Evolutionary conservation across 2,329 filamentous ascomycete genomes (phyloP), one percentile per base, ranked within the genome.

Genomic region (Phialophora tarda): DNA sequence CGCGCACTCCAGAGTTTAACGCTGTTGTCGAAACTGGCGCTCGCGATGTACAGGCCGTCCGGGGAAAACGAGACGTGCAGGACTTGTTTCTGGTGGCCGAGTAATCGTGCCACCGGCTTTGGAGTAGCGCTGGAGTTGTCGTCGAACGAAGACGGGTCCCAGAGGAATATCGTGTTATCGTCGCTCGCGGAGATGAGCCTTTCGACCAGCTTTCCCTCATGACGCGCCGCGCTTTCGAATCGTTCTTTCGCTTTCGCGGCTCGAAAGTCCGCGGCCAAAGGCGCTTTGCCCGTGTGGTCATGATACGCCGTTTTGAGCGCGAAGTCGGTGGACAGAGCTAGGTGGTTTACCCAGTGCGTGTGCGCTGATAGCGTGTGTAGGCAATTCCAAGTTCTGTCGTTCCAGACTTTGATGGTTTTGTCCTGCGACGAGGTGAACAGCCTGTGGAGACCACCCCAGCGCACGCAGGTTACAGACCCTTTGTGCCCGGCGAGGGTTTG

Each of bases 21-120:
- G 74, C 94, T 91, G 77, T 98, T 99, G 78, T 99, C 95, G 81
- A 94, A 99, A 3, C 90, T 89, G 8, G 91, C 89, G 44, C 91
- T 96, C 8, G 95, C 95, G 73, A 99, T 93, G 65, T 94, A 85
- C 8, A 87, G 84, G 38, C 93, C 94, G 75, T 98, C 93, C 0
- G 94, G 93, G 0, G 92, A 97, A 79, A 98, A 98, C 0, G 89
- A 91, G 56, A 98, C 93, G 76, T 97, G 91, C 77, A 98, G 97
- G 72, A 98, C 93, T 75, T 94, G 91, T 80, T 98, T 98, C 77
- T 97, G 92, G 75, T 99, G 95, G 1, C 95, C 95, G n/a, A 92
- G 80, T 80, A 98, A 86, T 38, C 93, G 85, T n/a, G 91, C 90
- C 3, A 98, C 82, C 0, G 94, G 93, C 77, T 98, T 97, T 7